Evolutionary conservation across 176 grass and related monocot species (phyloP).

Genomic region (Calamus simplicifolius): DNA sequence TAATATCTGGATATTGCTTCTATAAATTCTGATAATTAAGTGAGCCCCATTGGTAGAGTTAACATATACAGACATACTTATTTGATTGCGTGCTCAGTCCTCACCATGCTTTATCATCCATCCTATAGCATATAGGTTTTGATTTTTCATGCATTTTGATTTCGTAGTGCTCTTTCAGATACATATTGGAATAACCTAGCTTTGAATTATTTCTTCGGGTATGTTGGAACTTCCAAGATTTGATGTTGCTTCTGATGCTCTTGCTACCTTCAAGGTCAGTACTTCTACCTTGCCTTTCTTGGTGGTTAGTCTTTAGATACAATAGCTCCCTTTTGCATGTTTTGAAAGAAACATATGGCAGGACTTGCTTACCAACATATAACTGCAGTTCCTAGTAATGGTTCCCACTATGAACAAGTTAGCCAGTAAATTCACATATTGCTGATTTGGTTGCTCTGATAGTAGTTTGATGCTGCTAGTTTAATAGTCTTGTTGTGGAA

Average conservation of each 20-base stretch:
- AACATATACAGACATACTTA: too few relatives aligned
- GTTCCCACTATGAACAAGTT: too few relatives aligned
- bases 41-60: too few relatives aligned
- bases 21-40: too few relatives aligned
- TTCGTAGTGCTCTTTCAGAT: constrained; percentile 98
- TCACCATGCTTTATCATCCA: neutral
- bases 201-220: constrained; percentile 96
- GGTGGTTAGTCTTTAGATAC: too few relatives aligned
- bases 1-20: too few relatives aligned
- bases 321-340: neutral
- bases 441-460: neutral
- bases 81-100: too few relatives aligned
- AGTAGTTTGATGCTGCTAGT: constrained; percentile 2
- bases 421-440: constrained; percentile 40
- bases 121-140: constrained; percentile 6
- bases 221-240: constrained; percentile 92
- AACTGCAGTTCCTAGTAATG: too few relatives aligned
- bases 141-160: constrained; percentile 68
- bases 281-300: neutral
- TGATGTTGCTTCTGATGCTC: constrained; percentile 98
- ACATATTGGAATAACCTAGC: constrained; percentile 71
- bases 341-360: constrained; percentile 32
- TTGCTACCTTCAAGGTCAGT: constrained; percentile 96
- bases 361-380: constrained; percentile 98
- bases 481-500: neutral